These are phyloP conservation scores for Fomitopsis schrenkii DNA, from an alignment of 1,284 basidiomycete genomes.

Conservation along the genomic window DNA sequence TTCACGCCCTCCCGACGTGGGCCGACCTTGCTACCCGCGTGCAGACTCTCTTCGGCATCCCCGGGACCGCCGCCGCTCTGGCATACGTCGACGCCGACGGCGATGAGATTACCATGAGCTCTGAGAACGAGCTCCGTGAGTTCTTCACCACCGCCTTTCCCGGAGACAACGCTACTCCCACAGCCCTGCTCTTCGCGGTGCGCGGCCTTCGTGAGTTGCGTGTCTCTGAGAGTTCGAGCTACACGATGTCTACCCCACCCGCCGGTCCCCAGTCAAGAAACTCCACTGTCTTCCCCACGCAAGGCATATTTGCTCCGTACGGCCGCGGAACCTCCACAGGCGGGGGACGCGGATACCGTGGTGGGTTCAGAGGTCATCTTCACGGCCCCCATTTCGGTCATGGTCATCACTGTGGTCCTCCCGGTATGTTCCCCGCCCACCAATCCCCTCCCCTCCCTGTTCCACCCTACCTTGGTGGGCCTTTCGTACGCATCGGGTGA, in stretches of 20 bases:
- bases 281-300: too few species aligned
- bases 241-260: neutral
- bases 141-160: neutral
- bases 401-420: neutral
- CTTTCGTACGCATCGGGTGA: too few species aligned
- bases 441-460: neutral
- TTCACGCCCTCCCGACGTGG: neutral
- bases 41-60: neutral
- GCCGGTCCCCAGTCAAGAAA: neutral
- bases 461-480: neutral
- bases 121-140: neutral
- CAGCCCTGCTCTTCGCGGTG: neutral
- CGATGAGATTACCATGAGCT: neutral
- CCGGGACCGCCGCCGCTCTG: neutral
- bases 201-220: neutral
- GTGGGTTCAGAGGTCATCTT: neutral
- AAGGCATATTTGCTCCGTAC: neutral
- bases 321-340: neutral
- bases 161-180: neutral
- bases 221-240: neutral
- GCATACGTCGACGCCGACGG: neutral
- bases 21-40: neutral
- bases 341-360: neutral
- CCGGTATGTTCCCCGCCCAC: neutral
- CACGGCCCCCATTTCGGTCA: neutral